phyloP scores from a whole-genome alignment of 2,329 filamentous ascomycete species.

The Pseudogymnoascus pannorum region DNA sequence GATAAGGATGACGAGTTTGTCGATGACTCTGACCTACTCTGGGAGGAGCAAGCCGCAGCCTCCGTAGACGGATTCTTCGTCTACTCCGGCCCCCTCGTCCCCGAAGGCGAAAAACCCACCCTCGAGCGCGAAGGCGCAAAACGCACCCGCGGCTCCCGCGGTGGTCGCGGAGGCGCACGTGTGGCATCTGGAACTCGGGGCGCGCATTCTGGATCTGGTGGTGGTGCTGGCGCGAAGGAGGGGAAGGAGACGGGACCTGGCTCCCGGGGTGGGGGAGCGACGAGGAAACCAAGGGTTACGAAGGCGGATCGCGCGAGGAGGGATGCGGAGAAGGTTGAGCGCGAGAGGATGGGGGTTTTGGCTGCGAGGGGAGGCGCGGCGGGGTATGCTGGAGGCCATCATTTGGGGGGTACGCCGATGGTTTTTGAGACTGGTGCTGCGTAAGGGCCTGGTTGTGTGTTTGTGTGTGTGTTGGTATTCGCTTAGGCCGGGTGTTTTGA shows the following conservation, averaged over 20 bases:
- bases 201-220: conserved; percentile 28
- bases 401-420: conserved; percentile 27
- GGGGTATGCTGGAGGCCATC: conserved; percentile 16
- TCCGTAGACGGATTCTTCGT: conserved; percentile 97
- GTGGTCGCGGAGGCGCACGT: conserved; percentile 10
- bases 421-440: conserved; percentile 22
- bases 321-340: conserved; percentile 72
- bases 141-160: conserved; percentile 39
- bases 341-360: conserved; percentile 42
- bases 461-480: neutral
- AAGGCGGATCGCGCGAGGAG: conserved; percentile 78
- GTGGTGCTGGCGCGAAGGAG: conserved; percentile 34
- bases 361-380: conserved; percentile 21
- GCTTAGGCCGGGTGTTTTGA: too few species aligned
- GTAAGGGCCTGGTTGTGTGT: neutral
- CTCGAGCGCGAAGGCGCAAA: conserved; percentile 54
- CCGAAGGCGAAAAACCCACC: conserved; percentile 71
- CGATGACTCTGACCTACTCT: conserved; percentile 88
- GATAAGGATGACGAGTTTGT: conserved; percentile 79
- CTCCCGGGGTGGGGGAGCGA: conserved; percentile 63
- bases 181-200: neutral
- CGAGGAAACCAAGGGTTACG: conserved; percentile 75
- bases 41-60: conserved; percentile 91
- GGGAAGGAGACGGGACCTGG: conserved; percentile 69
- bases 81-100: conserved; percentile 85